Base-by-base conservation (phyloP, 2,329 filamentous ascomycete species). In the Calonectria pseudoturangicola region DNA sequence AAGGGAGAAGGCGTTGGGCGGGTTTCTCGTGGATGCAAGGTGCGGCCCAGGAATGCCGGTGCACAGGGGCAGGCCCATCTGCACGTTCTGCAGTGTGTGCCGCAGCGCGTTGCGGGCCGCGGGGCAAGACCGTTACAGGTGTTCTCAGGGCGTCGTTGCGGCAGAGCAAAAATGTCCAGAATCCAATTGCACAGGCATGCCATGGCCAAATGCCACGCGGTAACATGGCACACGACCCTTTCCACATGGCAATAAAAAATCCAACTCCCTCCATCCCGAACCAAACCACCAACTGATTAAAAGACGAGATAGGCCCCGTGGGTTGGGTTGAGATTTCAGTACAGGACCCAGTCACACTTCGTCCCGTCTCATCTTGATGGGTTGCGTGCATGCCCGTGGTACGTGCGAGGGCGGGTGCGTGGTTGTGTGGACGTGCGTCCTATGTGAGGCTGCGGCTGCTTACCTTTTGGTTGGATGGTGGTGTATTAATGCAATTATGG, bases 1-100 rank as follows among this genome's bases (percentile, higher is more conserved):
- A 80, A 80, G 78, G 78, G 78, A 80, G 78, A 75, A 67, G 63
- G 36, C 28, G 62, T 71, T 48, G 50, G 39, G 73, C 71, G 73
- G 69, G 71, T 68, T 79, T 45, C 72, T 75, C 64, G 68, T 25
- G 50, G 54, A 16, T 70, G 74, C 36, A 71, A 64, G 64, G 33
- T 66, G 54, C 58, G 48, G 68, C 66, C 74, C 21, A 79, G 77
- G 77, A 79, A 79, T 79, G 77, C 60, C 77, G 63, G 43, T 18
- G 41, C 48, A 71, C 74, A 77, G 69, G 75, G 77, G 75, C 54
- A 63, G 56, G 30, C 33, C 47, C n/a, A 51, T 43, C 54, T 69
- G 72, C 72, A 63, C 33, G 43, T 54, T 33, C 33, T 70, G 41
- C 62, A 64, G 77, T 39, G 70, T 39, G 70, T 36, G 25, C 66